These are phyloP conservation scores for Trichoderma harzianum DNA, from an alignment of 2,329 filamentous ascomycete species.

Conservation along the genomic window DNA sequence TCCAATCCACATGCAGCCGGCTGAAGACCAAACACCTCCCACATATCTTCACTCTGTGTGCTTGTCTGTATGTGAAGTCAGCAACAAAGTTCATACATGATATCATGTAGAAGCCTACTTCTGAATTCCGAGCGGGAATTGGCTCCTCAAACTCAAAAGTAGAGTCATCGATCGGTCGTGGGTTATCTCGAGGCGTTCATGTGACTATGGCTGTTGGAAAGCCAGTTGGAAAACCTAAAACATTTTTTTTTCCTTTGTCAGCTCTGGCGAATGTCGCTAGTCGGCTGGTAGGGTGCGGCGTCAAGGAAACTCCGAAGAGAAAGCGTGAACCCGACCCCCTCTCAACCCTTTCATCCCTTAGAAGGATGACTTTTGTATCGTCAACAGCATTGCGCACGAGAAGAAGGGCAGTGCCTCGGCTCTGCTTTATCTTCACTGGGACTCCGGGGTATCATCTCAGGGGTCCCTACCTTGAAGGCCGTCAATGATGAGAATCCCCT, in stretches of 20 bases:
- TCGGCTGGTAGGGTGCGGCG: not conserved
- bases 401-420: not conserved
- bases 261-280: not conserved
- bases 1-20: not conserved
- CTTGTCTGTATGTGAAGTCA: not conserved
- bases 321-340: constrained; percentile 1
- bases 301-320: constrained; percentile 8
- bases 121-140: not conserved
- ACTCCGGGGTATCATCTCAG: not conserved
- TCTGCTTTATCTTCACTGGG: not conserved
- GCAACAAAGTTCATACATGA: not conserved
- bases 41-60: not conserved
- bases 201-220: not conserved
- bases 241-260: not conserved
- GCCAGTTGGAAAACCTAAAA: not conserved
- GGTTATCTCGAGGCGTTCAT: not conserved
- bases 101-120: not conserved
- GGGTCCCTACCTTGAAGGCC: not conserved
- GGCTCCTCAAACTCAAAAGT: not conserved
- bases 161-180: not conserved
- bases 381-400: not conserved
- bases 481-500: not conserved
- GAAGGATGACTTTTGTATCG: not conserved
- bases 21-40: not conserved
- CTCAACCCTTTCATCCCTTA: not conserved